Conservation (phyloP, 2,329 filamentous ascomycete genomes). For the Alternaria triticina region DNA sequence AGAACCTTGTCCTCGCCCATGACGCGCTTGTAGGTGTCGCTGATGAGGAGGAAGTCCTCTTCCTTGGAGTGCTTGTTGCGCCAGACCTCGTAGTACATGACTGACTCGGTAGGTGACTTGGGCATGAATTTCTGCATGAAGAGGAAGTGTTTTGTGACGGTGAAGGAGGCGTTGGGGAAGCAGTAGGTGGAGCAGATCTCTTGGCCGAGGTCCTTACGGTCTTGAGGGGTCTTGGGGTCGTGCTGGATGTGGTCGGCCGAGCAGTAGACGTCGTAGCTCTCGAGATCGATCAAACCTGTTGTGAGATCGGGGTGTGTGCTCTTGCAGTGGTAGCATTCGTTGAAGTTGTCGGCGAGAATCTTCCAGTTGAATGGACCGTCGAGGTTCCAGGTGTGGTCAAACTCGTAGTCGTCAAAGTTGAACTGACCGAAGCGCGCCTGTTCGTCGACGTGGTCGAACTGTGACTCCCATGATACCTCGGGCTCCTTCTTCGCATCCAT, state of each 20-base stretch:
- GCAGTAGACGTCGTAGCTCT: slow-evolving; percentile 55
- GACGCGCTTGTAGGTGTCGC: slow-evolving; percentile 67
- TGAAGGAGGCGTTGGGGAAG: slow-evolving; percentile 41
- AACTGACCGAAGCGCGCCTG: slow-evolving; percentile 44
- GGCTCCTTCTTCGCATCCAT: slow-evolving; percentile 42
- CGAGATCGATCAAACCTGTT: slow-evolving; percentile 61
- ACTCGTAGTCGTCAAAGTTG: slow-evolving; percentile 54
- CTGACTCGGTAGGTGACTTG: slow-evolving; percentile 56
- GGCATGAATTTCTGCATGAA: slow-evolving; percentile 70
- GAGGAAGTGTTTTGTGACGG: slow-evolving; percentile 60
- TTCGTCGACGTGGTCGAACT: slow-evolving; percentile 40
- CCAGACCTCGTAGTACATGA: slow-evolving; percentile 69
- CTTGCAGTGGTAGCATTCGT: slow-evolving; percentile 70
- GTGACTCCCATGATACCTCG: slow-evolving; percentile 39
- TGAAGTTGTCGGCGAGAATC: slow-evolving; percentile 64
- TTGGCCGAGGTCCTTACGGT: slow-evolving; percentile 32
- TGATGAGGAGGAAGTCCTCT: slow-evolving; percentile 64
- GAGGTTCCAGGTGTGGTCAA: slow-evolving; percentile 48
- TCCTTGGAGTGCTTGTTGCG: slow-evolving; percentile 66
- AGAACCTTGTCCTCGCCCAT: slow-evolving; percentile 70
- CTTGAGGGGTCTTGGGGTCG: slow-evolving; percentile 37
- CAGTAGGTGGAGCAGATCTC: slow-evolving; percentile 41
- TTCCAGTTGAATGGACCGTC: slow-evolving; percentile 46
- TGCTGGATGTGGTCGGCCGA: slow-evolving; percentile 42
- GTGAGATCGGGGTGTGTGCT: slow-evolving; percentile 65